Evolutionary conservation across 148 eudicot genomes (phyloP).

Genomic region (Polygonum aviculare): DNA sequence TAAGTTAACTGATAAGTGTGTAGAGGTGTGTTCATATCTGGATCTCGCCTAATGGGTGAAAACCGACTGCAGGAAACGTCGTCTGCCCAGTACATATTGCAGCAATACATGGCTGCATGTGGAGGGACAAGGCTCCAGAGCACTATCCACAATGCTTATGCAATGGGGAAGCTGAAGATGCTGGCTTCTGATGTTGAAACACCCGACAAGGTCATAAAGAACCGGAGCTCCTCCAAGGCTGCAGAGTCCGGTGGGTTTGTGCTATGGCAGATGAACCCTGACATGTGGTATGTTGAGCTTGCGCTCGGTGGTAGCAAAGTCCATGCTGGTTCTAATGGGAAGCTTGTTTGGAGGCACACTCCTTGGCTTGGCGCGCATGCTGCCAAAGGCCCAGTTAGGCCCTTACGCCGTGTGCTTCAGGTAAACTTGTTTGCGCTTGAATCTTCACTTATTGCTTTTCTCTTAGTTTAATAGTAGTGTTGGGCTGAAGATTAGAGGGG

Average conservation of each 20-base stretch:
- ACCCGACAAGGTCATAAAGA: constrained; percentile 61
- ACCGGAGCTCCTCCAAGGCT: constrained; percentile 42
- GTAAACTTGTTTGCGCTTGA: constrained; percentile 21
- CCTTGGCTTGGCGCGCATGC: constrained; percentile 85
- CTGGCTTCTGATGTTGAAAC: constrained; percentile 66
- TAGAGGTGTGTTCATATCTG: background rate
- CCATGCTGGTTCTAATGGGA: constrained; percentile 77
- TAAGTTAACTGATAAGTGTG: background rate
- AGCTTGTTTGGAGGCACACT: constrained; percentile 76
- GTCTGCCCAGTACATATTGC: constrained; percentile 83
- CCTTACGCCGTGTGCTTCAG: constrained; percentile 83
- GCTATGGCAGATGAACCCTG: constrained; percentile 81
- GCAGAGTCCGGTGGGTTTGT: constrained; percentile 73
- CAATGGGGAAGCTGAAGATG: constrained; percentile 78
- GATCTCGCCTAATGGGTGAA: background rate
- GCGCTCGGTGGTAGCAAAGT: constrained; percentile 72
- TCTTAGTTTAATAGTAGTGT: background rate
- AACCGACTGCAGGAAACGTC: constrained; percentile 55
- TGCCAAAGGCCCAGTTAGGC: constrained; percentile 81
- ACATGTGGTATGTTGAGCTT: constrained; percentile 87
- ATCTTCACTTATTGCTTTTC: background rate
- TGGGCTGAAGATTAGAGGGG: background rate
- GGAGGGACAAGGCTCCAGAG: constrained; percentile 68
- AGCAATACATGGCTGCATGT: constrained; percentile 69
- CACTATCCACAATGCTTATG: constrained; percentile 57